Percentiles rank a stretch among this genome's conserved stretches.
These are phyloP conservation scores for Austroboletus festivus DNA, from an alignment of 768 basidiomycete genomes.

Conservation along the genomic window DNA sequence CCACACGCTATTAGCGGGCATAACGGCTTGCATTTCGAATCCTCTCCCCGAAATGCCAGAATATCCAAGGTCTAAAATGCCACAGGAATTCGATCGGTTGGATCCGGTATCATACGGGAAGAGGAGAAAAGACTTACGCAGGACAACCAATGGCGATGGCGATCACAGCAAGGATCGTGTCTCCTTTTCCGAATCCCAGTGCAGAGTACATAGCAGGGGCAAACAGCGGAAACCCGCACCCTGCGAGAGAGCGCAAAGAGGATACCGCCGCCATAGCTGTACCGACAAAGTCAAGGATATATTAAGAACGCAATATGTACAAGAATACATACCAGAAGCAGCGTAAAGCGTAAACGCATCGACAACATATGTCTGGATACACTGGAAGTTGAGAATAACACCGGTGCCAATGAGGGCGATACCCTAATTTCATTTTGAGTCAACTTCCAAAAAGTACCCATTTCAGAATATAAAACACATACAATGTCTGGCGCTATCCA, in stretches of 20 bases:
- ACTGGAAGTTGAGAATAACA: slow-evolving; percentile 56
- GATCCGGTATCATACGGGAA: background rate
- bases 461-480: slow-evolving; percentile 11
- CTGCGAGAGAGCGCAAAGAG: slow-evolving; percentile 60
- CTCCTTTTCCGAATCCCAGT: slow-evolving; percentile 68
- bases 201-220: slow-evolving; percentile 62
- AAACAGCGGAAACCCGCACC: slow-evolving; percentile 79
- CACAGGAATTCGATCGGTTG: slow-evolving; percentile 30
- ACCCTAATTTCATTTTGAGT: slow-evolving; percentile 39
- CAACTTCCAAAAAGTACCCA: background rate
- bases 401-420: slow-evolving; percentile 56
- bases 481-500: slow-evolving; percentile 76
- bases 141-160: slow-evolving; percentile 63
- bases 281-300: background rate
- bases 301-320: background rate
- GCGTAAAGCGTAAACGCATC: slow-evolving; percentile 65
- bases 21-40: slow-evolving; percentile 51
- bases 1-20: too few relatives aligned
- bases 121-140: slow-evolving; percentile 24
- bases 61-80: slow-evolving; percentile 38
- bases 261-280: slow-evolving; percentile 63
- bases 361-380: slow-evolving; percentile 65
- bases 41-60: slow-evolving; percentile 45
- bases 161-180: slow-evolving; percentile 58
- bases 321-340: slow-evolving; percentile 50